phyloP scores from a whole-genome alignment of 2,329 filamentous ascomycete genomes.

The Claviceps citrina region DNA sequence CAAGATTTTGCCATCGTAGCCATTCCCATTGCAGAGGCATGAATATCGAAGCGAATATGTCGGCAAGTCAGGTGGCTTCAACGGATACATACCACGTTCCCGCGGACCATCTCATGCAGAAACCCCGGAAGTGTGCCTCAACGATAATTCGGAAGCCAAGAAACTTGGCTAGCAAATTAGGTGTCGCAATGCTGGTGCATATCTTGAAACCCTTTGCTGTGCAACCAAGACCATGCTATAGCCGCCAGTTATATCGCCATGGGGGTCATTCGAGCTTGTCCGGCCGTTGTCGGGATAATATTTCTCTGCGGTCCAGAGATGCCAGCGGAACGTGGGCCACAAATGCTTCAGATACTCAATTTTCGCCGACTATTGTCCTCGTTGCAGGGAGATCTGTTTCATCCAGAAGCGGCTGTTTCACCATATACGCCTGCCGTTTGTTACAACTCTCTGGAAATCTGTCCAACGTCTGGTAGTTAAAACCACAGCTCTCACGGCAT shows the following conservation, averaged over 20 bases:
- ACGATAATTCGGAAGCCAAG: not conserved
- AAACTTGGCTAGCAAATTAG: not conserved
- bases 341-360: not conserved
- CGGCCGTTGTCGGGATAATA: not conserved
- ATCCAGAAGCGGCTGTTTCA: not conserved
- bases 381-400: too few relatives aligned
- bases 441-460: not conserved
- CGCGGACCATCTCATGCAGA: not conserved
- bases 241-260: not conserved
- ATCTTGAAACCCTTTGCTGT: slow-evolving; percentile 6
- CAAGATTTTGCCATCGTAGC: not conserved
- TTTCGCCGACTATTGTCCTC: not conserved
- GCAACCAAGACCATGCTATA: not conserved
- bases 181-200: slow-evolving; percentile 2
- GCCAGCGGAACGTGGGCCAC: not conserved
- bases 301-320: not conserved
- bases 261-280: not conserved
- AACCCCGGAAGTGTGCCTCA: not conserved
- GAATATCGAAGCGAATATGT: slow-evolving; percentile 24
- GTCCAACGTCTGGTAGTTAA: not conserved
- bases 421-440: not conserved
- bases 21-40: not conserved
- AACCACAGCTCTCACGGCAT: not conserved
- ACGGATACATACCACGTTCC: not conserved
- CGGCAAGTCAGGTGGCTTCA: slow-evolving; percentile 11